A percentile compares a stretch with the other conserved stretches of the same genome.
Conservation (phyloP, 441 rosid genomes). For the Eutrema salsugineum region DNA sequence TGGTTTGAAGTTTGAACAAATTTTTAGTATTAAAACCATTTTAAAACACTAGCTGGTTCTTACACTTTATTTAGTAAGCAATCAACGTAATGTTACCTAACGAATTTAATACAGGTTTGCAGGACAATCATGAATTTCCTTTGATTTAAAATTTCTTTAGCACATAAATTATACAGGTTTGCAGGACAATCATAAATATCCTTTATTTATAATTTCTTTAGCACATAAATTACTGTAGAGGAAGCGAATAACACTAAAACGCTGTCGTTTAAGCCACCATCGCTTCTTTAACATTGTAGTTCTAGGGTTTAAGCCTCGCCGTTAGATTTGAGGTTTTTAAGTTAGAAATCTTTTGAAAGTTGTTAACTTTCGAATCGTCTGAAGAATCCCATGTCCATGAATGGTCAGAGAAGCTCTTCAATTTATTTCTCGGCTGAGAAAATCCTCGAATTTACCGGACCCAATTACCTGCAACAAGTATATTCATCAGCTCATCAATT, state of each 20-base stretch:
- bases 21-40: not conserved
- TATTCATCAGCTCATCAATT: constrained; percentile 31
- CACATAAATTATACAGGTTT: constrained; percentile 14
- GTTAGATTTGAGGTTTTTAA: not conserved
- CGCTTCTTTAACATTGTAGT: constrained; percentile 5
- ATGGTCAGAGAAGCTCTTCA: constrained; percentile 32
- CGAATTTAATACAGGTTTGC: constrained; percentile 24
- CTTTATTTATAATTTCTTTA: not conserved
- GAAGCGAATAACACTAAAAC: not conserved
- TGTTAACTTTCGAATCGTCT: not conserved
- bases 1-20: not conserved
- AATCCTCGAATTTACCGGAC: constrained; percentile 20
- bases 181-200: not conserved
- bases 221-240: not conserved
- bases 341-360: not conserved
- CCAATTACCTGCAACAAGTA: constrained; percentile 32
- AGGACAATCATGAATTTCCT: not conserved
- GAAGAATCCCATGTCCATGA: constrained; percentile 30
- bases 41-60: not conserved
- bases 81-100: constrained; percentile 21
- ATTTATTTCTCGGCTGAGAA: constrained; percentile 29
- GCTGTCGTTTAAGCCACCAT: not conserved
- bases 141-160: not conserved
- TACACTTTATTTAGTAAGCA: constrained; percentile 18
- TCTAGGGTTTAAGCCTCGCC: constrained; percentile 26